Conservation (phyloP, 1,284 basidiomycete genomes). For the Cutaneotrichosporon arboriforme region DNA sequence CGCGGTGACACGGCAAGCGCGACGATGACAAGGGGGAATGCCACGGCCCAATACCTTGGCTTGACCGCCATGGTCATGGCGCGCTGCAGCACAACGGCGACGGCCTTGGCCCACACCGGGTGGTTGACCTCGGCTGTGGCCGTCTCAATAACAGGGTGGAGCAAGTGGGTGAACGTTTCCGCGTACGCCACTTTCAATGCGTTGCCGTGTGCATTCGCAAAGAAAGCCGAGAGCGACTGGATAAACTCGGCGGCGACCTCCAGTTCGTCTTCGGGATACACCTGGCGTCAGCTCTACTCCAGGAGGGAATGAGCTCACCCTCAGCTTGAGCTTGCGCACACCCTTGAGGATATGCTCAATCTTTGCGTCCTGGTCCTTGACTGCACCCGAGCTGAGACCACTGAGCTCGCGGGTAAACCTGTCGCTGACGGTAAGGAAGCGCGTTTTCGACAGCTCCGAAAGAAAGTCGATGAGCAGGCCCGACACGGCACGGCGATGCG, state of each 20-base stretch:
- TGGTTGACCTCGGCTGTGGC: slow-evolving; percentile 96
- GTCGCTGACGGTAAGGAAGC: slow-evolving; percentile 82
- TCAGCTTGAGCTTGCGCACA: slow-evolving; percentile 70
- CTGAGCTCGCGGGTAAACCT: slow-evolving; percentile 73
- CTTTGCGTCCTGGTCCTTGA: slow-evolving; percentile 70
- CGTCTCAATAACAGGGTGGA: slow-evolving; percentile 89
- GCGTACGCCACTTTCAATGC: slow-evolving; percentile 81
- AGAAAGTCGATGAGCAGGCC: slow-evolving; percentile 75
- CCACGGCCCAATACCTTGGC: slow-evolving; percentile 82
- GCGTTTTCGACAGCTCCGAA: slow-evolving; percentile 72
- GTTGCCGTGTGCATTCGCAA: slow-evolving; percentile 76
- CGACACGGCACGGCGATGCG: slow-evolving; percentile 71
- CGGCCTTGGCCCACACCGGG: slow-evolving; percentile 87
- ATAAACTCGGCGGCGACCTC: slow-evolving; percentile 92
- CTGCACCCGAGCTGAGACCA: slow-evolving; percentile 64
- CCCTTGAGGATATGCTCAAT: slow-evolving; percentile 78
- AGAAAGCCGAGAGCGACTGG: slow-evolving; percentile 72
- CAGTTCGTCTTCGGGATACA: slow-evolving; percentile 88
- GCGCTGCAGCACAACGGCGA: slow-evolving; percentile 76
- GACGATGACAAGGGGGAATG: slow-evolving; percentile 79
- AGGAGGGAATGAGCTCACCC: slow-evolving; percentile 56
- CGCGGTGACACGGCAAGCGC: slow-evolving; percentile 82
- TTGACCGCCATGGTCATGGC: slow-evolving; percentile 82
- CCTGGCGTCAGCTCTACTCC: slow-evolving; percentile 51
- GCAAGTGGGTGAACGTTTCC: slow-evolving; percentile 68